Conservation (phyloP, 179 eudicot species). For the Nepenthes alata region DNA sequence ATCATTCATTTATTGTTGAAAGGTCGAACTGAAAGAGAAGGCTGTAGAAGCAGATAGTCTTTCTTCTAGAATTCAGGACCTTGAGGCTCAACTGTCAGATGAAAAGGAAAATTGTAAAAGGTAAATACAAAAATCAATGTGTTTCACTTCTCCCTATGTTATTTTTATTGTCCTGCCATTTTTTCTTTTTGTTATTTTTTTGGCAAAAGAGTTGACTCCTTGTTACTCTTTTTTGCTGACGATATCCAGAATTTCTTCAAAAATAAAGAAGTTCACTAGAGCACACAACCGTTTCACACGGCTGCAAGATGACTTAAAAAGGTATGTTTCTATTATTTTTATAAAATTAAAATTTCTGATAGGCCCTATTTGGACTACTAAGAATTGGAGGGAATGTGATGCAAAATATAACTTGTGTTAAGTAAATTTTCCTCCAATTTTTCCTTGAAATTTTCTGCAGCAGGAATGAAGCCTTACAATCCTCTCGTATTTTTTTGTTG, state of each 20-base stretch:
- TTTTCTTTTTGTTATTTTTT: no score
- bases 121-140: conserved; percentile 16
- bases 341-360: neutral
- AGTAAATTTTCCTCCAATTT: no score
- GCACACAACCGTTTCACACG: conserved; percentile 47
- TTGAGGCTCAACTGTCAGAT: conserved; percentile 55
- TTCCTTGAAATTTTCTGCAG: no score
- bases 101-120: conserved; percentile 62
- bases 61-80: conserved; percentile 42
- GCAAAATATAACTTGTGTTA: no score
- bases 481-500: neutral
- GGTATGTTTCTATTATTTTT: conserved; percentile 30
- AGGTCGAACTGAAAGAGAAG: conserved; percentile 54
- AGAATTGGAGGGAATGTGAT: no score
- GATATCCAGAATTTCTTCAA: conserved; percentile 46
- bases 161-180: no score
- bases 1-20: conserved; percentile 13
- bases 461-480: no score
- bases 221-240: conserved; percentile 3
- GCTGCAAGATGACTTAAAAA: conserved; percentile 68
- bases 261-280: conserved; percentile 48
- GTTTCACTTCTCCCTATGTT: no score
- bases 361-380: neutral
- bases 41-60: conserved; percentile 55
- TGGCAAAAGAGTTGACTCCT: neutral